Evolutionary conservation across 2,329 filamentous ascomycete species (phyloP).

Genomic region (Chaetomiaceae sp.): DNA sequence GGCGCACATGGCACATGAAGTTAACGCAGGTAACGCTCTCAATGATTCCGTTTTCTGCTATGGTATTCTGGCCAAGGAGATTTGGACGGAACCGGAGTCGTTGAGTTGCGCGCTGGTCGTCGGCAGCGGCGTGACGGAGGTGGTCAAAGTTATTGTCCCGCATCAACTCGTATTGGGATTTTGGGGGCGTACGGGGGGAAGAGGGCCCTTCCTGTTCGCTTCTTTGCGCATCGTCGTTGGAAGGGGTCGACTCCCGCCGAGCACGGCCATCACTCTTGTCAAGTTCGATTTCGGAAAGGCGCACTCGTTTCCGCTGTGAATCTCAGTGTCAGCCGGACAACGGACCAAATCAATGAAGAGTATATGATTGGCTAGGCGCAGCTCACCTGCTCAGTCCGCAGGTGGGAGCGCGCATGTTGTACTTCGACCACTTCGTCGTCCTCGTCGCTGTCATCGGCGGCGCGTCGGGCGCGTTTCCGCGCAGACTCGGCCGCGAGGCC

Average conservation of each 20-base stretch:
- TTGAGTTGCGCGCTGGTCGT: conserved; percentile 61
- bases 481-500: conserved; percentile 21
- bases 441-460: conserved; percentile 29
- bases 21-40: conserved; percentile 82
- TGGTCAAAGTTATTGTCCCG: conserved; percentile 55
- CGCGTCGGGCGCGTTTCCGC: conserved; percentile 39
- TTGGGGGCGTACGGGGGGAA: conserved; percentile 34
- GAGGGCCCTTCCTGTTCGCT: conserved; percentile 26
- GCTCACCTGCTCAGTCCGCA: conserved; percentile 36
- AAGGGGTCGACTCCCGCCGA: conserved; percentile 17
- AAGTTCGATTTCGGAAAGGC: conserved; percentile 28
- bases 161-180: conserved; percentile 57
- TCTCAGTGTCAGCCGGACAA: too few relatives aligned
- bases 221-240: conserved; percentile 19
- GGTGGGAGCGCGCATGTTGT: conserved; percentile 37
- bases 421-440: conserved; percentile 31
- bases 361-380: too few relatives aligned
- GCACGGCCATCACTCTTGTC: conserved; percentile 12
- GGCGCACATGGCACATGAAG: conserved; percentile 89
- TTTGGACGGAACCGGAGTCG: conserved; percentile 42
- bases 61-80: conserved; percentile 59
- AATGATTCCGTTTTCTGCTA: conserved; percentile 79
- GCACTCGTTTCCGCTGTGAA: conserved; percentile 34
- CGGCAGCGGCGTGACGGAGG: conserved; percentile 48
- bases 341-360: too few relatives aligned